Base-by-base conservation (phyloP, 2,329 filamentous ascomycete genomes). In the Sporothrix mexicana region DNA sequence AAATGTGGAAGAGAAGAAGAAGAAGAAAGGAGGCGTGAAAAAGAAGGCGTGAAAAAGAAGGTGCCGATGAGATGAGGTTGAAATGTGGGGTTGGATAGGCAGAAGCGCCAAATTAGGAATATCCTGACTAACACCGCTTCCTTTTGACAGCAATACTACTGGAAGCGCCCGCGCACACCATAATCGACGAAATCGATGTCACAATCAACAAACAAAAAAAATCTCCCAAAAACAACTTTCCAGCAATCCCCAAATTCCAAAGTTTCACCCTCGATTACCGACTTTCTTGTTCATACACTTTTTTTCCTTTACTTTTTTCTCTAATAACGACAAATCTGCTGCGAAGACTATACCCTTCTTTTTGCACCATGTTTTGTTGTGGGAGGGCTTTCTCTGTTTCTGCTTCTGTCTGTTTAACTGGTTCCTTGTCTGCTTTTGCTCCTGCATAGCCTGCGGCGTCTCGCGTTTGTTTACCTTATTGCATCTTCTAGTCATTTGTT, bases 391-490 rank as follows among this genome's bases (percentile, higher is more conserved):
- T 17, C 23, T 30, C 5, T 61, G 15, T 61, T 30, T 36, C 15
- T 53, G 51, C 20, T 20, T 53, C n/a, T 59, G n/a, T 17, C 30
- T 61, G 57, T 61, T 30, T 61, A 17, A 5, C 51, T 23, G 23
- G 12, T 57, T 17, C 15, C 23, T 25, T 62, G 53, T 47, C 23
- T 25, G 30, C 30, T 36, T 47, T 68, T 68, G 51, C 41, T 66
- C 43, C 13, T 74, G 73, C 73, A 74, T 74, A 72, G 73, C 70
- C 66, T 59, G 30, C 25, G 70, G 73, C 66, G 73, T 74, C 72
- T 62, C 43, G 59, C 25, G 45, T 20, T 43, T 72, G 23, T 53
- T 5, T 62, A 23, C 53, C 23, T 47, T 36, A 15, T 8, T 20
- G 9, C n/a, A 20, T 69, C 10, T n/a, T 17, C 9, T 47, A 7